Evolutionary conservation across 306 rosid genomes (phyloP), one percentile per base, ranked within the genome.

Genomic region (Erythrophleum fordii): DNA sequence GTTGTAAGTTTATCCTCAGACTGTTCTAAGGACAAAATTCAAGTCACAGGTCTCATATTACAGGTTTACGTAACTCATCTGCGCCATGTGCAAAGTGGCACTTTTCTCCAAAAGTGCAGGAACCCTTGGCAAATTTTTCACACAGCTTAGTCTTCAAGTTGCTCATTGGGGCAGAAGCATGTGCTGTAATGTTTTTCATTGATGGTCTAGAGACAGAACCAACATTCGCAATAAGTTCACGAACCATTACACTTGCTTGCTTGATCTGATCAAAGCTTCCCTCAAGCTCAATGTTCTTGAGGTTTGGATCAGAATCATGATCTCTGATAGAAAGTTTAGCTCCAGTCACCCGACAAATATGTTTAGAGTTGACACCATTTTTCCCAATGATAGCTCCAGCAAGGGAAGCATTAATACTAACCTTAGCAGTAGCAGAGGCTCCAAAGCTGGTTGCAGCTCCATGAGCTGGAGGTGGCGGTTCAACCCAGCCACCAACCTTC

Each of bases 11-110:
- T 45, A 20, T 37, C 76, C 56, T 59, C 44, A 42, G 22, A 75
- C 18, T 75, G 59, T 34, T 60, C 44, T 16, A n/a, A 45, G 39
- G 18, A 60, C 59, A 61, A 76, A 34, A 61, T 26, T 49, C 46
- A 26, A 28, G 72, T 11, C 23, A 76, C 60, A 46, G 39, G 72
- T 17, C 53, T 84, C 82, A 84, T 11, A 84, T 84, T 67, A 83
- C 89, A 52, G 87, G 0, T 84, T 85, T 87, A 73, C 97, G 97
- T 76, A 92, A 82, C 76, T 94, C 92, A 56, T 86, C 88, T 5
- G 84, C 56, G 69, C 98, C 98, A 62, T 94, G 98, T 1, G 97
- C 98, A 66, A 94, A 94, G 80, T 92, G 97, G 71, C 98, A 94
- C 83, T 90, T 88, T 1, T 94, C 98, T 48, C 98, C 97, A 53